These are phyloP conservation scores for Datisca glomerata DNA, from an alignment of 306 rosid species.

Conservation along the genomic window DNA sequence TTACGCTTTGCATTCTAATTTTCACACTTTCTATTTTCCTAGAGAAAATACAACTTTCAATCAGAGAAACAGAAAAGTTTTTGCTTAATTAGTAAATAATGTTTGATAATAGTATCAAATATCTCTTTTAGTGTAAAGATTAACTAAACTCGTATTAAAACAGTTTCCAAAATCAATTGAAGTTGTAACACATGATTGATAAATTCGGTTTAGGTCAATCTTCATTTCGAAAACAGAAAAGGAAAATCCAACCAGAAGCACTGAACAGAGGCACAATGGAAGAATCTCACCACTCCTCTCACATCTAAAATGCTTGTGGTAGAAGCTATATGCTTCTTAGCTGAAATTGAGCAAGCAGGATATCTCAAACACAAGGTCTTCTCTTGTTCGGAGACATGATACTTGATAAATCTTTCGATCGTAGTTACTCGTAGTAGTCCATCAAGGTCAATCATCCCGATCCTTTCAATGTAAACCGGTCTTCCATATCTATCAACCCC, in stretches of 20 bases:
- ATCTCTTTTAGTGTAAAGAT: too few relatives aligned
- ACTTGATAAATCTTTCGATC: slow-evolving; percentile 48
- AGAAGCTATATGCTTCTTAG: slow-evolving; percentile 76
- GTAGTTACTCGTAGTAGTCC: slow-evolving; percentile 51
- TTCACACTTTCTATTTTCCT: too few relatives aligned
- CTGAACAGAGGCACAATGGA: neutral
- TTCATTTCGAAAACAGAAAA: too few relatives aligned
- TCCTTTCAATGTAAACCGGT: slow-evolving; percentile 74
- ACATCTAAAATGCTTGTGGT: slow-evolving; percentile 89
- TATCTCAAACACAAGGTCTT: slow-evolving; percentile 49
- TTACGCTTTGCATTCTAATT: neutral
- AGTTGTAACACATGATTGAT: too few relatives aligned
- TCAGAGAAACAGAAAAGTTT: neutral
- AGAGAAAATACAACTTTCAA: neutral
- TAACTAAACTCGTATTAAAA: too few relatives aligned
- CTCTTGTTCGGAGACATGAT: slow-evolving; percentile 89
- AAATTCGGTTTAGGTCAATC: too few relatives aligned
- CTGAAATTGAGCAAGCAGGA: slow-evolving; percentile 76
- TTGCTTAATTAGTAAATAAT: too few relatives aligned
- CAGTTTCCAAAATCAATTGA: too few relatives aligned
- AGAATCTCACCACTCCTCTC: slow-evolving; percentile 55
- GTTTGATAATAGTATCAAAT: too few relatives aligned
- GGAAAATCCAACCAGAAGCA: too few relatives aligned
- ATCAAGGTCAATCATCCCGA: slow-evolving; percentile 64
- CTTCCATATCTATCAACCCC: slow-evolving; percentile 76